phyloP scores from a whole-genome alignment of 768 basidiomycete genomes.

The Rhodosporidiobolus sp. region DNA sequence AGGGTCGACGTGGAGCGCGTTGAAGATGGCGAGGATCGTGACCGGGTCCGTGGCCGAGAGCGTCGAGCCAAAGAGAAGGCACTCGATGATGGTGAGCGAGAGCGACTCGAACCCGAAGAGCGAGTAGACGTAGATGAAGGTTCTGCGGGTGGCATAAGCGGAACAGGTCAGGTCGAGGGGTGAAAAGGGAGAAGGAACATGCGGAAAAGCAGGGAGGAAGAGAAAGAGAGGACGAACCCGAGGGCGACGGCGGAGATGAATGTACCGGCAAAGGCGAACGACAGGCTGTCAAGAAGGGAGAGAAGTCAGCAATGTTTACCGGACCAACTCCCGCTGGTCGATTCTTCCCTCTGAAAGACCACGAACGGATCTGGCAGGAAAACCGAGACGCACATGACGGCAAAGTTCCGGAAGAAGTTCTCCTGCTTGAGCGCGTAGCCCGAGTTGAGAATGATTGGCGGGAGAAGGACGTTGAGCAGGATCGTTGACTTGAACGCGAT shows the following conservation, averaged over 20 bases:
- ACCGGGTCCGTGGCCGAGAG: conserved; percentile 97
- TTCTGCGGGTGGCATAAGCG: conserved; percentile 53
- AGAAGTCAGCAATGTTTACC: no score
- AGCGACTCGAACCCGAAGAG: conserved; percentile 87
- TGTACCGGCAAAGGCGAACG: conserved; percentile 89
- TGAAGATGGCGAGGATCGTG: conserved; percentile 96
- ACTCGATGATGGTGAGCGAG: conserved; percentile 81
- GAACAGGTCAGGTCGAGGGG: no score
- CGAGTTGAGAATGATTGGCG: conserved; percentile 95
- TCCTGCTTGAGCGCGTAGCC: conserved; percentile 97
- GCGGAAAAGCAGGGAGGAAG: no score
- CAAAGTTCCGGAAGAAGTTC: conserved; percentile 98
- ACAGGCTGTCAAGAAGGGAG: conserved; percentile 4
- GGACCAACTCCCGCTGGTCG: no score
- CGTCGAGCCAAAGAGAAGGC: conserved; percentile 92
- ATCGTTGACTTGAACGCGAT: conserved; percentile 71
- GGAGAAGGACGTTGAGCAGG: conserved; percentile 96
- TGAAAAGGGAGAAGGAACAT: no score
- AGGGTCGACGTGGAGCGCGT: conserved; percentile 96
- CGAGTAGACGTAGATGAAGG: conserved; percentile 91
- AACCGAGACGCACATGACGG: conserved; percentile 68
- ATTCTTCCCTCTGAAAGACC: no score
- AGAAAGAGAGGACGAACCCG: conserved; percentile 68
- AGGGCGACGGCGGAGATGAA: conserved; percentile 94
- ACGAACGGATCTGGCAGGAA: not conserved